Conservation (phyloP, 768 basidiomycete genomes). For the Lactarius deliciosus region DNA sequence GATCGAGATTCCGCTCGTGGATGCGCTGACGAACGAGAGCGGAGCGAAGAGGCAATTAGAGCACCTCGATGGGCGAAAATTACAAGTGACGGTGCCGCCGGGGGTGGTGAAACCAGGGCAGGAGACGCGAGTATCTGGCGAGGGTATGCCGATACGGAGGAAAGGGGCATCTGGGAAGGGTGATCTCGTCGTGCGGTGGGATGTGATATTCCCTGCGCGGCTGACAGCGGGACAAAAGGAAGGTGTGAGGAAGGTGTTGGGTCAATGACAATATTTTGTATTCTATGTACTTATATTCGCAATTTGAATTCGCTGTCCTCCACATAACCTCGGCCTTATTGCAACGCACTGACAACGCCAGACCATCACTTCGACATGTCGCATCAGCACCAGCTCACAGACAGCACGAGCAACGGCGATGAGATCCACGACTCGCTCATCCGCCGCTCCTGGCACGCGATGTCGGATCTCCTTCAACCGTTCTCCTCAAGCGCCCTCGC, state of each 20-base stretch:
- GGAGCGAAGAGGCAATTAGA: constrained; percentile 56
- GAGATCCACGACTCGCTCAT: constrained; percentile 39
- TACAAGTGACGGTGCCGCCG: constrained; percentile 64
- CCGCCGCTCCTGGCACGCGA: constrained; percentile 60
- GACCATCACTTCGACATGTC: constrained; percentile 4
- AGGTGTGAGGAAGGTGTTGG: constrained; percentile 67
- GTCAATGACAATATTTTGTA: constrained; percentile 32
- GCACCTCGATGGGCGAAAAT: constrained; percentile 73
- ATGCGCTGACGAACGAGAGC: constrained; percentile 68
- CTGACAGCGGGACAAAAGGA: constrained; percentile 80
- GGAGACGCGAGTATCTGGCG: constrained; percentile 65
- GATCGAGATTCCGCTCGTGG: constrained; percentile 70
- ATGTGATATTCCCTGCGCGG: constrained; percentile 79
- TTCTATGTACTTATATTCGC: background rate
- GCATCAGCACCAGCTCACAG: constrained; percentile 3
- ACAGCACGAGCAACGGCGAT: constrained; percentile 27
- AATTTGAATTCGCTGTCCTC: background rate
- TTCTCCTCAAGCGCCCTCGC: constrained; percentile 67
- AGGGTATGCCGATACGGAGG: constrained; percentile 92
- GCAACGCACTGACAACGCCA: background rate
- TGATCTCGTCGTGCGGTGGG: constrained; percentile 80
- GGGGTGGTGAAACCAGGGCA: constrained; percentile 76
- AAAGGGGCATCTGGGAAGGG: constrained; percentile 71
- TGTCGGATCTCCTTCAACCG: constrained; percentile 58
- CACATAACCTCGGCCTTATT: background rate